Conservation (phyloP, 805 yeast genomes). For the Starmerella etchellsii region DNA sequence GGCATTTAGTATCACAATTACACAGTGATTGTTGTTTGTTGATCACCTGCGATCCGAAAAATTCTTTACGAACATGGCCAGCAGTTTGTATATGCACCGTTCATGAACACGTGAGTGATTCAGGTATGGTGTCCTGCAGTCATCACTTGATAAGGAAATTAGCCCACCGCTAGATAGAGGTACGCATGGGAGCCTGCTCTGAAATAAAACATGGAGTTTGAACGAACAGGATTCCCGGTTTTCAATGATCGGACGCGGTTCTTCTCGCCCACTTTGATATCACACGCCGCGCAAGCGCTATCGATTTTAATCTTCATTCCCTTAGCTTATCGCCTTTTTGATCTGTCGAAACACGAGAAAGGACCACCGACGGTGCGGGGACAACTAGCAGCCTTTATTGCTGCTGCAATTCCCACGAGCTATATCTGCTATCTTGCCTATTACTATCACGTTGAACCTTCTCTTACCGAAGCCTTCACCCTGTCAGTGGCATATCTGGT, state of each 20-base stretch:
- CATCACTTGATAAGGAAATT: too few relatives aligned
- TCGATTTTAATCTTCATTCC: constrained; percentile 11
- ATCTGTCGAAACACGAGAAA: constrained; percentile 14
- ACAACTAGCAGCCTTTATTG: constrained; percentile 14
- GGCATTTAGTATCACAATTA: too few relatives aligned
- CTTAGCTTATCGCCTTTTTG: constrained; percentile 4
- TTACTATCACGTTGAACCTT: constrained; percentile 3
- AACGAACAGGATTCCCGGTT: too few relatives aligned
- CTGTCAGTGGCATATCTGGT: constrained; percentile 8
- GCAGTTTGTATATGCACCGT: too few relatives aligned
- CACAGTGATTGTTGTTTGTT: too few relatives aligned
- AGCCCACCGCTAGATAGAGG: too few relatives aligned
- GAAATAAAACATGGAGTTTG: too few relatives aligned
- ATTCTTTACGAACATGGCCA: too few relatives aligned
- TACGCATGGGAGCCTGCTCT: too few relatives aligned
- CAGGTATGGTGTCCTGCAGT: too few relatives aligned
- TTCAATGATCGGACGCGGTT: background rate
- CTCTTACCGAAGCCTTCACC: constrained; percentile 4
- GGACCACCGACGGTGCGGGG: constrained; percentile 16
- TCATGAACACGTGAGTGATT: too few relatives aligned
- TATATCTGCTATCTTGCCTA: constrained; percentile 8
- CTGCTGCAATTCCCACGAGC: constrained; percentile 8
- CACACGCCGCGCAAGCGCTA: background rate
- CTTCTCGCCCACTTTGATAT: background rate
- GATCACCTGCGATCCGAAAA: too few relatives aligned